Evolutionary conservation across 2,329 filamentous ascomycete genomes (phyloP), one percentile per base, ranked within the genome.

Genomic region (Alternaria solani): DNA sequence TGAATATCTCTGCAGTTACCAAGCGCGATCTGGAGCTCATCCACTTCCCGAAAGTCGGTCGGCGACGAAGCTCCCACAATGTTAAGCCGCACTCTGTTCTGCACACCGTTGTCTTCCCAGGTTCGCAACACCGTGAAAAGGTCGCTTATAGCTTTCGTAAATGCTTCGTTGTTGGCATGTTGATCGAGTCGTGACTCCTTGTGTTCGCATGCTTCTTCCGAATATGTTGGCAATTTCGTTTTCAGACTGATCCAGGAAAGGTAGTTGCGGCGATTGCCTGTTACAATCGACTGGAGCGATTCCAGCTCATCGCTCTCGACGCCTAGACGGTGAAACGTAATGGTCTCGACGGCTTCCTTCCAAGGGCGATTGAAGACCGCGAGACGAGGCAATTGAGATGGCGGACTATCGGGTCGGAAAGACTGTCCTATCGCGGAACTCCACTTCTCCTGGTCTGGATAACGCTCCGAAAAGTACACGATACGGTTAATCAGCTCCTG

Each of bases 401-500:
- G 43, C 42, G 39, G 34, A 16, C 51, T n/a, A 25, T 42, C 41
- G 23, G 11, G 49, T 30, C 54, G 7, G 25, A 32, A 39, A 41
- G 43, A 59, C 32, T 62, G 36, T 14, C 18, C 30, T 46, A 53
- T 62, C 30, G 56, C 54, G 3, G 39, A 36, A 42, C 41, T 38
- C 30, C 46, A 41, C 32, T 53, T 30, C 26, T 63, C 57, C 12
- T 59, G 41, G 16, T 53, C 56, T n/a, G 47, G 42, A 16, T 57
- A 59, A 12, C 56, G 51, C 32, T 53, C 51, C 46, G 47, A 25
- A 16, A 34, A 42, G 30, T 7, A 64, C 42, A 57, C 51, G 28
- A 65, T 64, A 5, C 48, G 57, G 26, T 64, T 59, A 18, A 63
- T 53, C 41, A 69, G 36, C 32, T 67, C 64, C 18, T 64, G 66